phyloP scores from a whole-genome alignment of 2,329 filamentous ascomycete species.

The Paecilomyces sp. region DNA sequence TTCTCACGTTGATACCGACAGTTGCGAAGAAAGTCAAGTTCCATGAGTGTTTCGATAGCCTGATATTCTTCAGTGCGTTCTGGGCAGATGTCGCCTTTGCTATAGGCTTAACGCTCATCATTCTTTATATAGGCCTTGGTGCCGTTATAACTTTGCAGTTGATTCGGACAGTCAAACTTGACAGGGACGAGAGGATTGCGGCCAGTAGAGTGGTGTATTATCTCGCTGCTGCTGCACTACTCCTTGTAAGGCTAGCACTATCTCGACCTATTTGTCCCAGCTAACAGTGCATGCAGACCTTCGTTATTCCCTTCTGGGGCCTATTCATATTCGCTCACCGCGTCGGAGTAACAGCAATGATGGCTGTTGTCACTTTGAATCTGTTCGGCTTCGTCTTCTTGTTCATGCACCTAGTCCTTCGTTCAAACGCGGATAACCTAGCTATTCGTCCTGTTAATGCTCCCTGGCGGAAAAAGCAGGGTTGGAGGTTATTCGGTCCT shows the following conservation, averaged over 20 bases:
- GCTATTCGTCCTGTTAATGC: conserved; percentile 5
- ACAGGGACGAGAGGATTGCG: conserved; percentile 14
- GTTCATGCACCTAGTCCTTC: conserved; percentile 16
- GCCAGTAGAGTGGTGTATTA: conserved; percentile 18
- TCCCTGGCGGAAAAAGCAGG: conserved; percentile 1
- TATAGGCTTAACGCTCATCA: conserved; percentile 10
- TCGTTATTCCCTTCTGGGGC: conserved; percentile 16
- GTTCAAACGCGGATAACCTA: conserved; percentile 11
- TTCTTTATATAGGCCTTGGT: conserved; percentile 11
- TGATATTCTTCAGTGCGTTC: conserved; percentile 9
- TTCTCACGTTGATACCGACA: conserved; percentile 16
- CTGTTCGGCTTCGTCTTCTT: conserved; percentile 14
- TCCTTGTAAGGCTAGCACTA: conserved; percentile 14
- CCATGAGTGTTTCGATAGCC: conserved; percentile 10
- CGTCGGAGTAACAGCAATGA: conserved; percentile 8
- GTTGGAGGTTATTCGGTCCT: conserved; percentile 8
- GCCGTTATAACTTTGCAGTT: conserved; percentile 10
- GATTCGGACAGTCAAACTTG: conserved; percentile 10
- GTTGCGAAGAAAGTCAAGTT: conserved; percentile 5
- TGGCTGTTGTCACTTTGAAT: conserved; percentile 15
- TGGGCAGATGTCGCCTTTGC: conserved; percentile 15
- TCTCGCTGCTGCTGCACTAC: conserved; percentile 9
- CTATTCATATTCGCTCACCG: conserved; percentile 1
- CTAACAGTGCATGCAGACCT: conserved; percentile 4
- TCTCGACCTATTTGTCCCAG: not conserved